A percentile compares a stretch with the other conserved stretches of the same genome.
These are phyloP conservation scores for Climacium dendroides DNA, from an alignment of 225 moss, liverwort and hornwort genomes.

Conservation along the genomic window DNA sequence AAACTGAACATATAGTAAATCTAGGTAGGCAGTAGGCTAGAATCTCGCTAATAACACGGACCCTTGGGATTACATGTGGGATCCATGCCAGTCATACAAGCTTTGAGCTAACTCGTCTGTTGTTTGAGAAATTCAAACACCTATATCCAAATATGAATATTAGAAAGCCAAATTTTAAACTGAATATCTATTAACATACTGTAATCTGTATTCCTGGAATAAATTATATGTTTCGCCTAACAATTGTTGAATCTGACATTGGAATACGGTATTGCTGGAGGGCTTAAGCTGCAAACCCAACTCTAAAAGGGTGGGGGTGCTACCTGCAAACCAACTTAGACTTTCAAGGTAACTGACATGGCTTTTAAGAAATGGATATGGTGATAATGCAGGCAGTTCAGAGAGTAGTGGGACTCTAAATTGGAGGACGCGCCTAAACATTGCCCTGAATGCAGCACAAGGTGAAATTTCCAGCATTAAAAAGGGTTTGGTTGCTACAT, in stretches of 20 bases:
- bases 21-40: background rate
- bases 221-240: no score
- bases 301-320: background rate
- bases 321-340: background rate
- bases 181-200: background rate
- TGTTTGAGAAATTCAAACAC: background rate
- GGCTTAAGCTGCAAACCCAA: background rate
- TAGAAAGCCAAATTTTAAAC: background rate
- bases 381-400: background rate
- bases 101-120: background rate
- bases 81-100: background rate
- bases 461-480: background rate
- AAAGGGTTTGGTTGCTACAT: background rate
- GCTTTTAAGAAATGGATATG: background rate
- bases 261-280: background rate
- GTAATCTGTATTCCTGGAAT: background rate
- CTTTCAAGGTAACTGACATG: background rate
- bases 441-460: slow-evolving; percentile 50
- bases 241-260: no score
- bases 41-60: background rate
- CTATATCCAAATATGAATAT: no score
- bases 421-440: slow-evolving; percentile 27
- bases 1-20: background rate
- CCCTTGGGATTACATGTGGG: background rate
- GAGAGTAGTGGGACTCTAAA: background rate